Percentiles rank a stretch among this genome's conserved stretches.
Conservation (phyloP, 768 basidiomycete species). For the Neoboletus magnificus region DNA sequence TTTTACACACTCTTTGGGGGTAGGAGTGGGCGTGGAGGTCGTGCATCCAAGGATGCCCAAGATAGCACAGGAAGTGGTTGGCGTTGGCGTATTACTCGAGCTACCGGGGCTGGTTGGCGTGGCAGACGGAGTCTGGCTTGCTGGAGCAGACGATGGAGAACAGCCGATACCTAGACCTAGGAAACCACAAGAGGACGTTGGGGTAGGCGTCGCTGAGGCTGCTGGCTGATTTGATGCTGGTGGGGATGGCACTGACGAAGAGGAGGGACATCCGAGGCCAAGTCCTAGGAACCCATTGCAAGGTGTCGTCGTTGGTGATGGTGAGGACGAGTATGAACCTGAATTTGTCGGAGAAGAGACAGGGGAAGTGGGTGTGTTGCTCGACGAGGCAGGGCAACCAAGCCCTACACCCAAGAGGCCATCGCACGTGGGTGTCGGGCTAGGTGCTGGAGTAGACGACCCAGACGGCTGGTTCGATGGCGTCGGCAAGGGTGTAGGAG, state of each 20-base stretch:
- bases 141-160: constrained; percentile 8
- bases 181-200: constrained; percentile 8
- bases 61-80: constrained; percentile 17
- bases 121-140: constrained; percentile 3
- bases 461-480: neutral
- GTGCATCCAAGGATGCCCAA: constrained; percentile 18
- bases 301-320: neutral
- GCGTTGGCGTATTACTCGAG: neutral
- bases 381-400: neutral
- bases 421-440: neutral
- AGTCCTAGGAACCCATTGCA: constrained; percentile 17
- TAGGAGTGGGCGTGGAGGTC: constrained; percentile 8
- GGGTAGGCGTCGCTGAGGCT: neutral
- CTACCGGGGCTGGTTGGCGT: neutral
- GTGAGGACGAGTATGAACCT: neutral
- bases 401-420: neutral
- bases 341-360: neutral
- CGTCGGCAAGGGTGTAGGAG: neutral
- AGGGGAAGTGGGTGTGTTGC: neutral
- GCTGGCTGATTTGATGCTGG: neutral
- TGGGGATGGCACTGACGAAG: neutral
- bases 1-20: constrained; percentile 10
- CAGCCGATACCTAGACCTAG: constrained; percentile 11
- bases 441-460: too few species aligned
- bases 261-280: constrained; percentile 8